Conservation (phyloP, 2,329 filamentous ascomycete genomes). For the Didymella segeticola region DNA sequence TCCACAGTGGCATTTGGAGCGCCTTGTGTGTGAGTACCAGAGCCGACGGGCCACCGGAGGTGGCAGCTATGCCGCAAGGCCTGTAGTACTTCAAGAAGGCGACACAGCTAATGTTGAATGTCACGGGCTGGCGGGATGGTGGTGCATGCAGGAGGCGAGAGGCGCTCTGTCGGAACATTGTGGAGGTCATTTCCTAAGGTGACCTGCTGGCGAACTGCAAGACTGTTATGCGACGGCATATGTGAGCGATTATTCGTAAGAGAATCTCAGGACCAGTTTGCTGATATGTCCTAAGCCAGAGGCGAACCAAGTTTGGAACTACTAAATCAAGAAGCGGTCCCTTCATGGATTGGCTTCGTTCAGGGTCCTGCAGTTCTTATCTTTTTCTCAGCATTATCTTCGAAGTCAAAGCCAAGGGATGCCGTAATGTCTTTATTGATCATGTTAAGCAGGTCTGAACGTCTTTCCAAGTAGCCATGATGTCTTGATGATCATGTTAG, state of each 20-base stretch:
- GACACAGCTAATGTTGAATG: not conserved
- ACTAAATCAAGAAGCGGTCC: not conserved
- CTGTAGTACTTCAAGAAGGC: not conserved
- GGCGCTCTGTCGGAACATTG: not conserved
- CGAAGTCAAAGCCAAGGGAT: not conserved
- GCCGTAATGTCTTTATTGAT: constrained; percentile 20
- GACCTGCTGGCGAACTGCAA: too few relatives aligned
- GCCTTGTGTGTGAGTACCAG: too few relatives aligned
- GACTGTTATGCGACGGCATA: too few relatives aligned
- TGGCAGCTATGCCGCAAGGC: too few relatives aligned
- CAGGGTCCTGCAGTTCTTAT: not conserved
- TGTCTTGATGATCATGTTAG: constrained; percentile 21
- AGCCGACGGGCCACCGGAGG: too few relatives aligned
- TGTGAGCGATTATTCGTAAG: too few relatives aligned
- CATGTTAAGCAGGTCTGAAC: constrained; percentile 13
- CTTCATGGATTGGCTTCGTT: not conserved
- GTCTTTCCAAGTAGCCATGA: constrained; percentile 3
- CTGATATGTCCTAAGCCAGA: not conserved
- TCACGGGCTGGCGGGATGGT: not conserved
- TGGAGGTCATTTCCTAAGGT: too few relatives aligned
- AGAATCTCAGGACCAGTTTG: not conserved
- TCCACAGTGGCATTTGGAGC: too few relatives aligned
- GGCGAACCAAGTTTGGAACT: not conserved
- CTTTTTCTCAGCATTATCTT: not conserved
- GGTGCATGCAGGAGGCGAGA: not conserved